Evolutionary conservation across 1,139 yeast genomes (phyloP), one percentile per base, ranked within the genome.

Genomic region (Kodamaea plutei): DNA sequence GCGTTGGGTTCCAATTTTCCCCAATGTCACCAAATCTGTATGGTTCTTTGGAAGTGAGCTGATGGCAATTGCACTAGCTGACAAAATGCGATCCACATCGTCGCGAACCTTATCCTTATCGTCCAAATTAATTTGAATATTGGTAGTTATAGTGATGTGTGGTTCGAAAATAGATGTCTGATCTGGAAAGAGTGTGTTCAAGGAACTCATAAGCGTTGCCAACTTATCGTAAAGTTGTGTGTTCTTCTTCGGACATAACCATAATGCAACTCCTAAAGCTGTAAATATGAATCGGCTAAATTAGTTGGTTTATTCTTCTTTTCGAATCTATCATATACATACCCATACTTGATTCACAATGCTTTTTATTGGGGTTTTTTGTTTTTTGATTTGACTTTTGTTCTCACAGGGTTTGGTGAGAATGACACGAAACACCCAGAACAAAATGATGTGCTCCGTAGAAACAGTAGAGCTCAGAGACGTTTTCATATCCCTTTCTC

Each of bases 61-160:
- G 25, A 82, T 61, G 0, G 93, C 93, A 9, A 80, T 84, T 6
- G 71, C 66, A 28, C 87, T 76, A 13, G 84, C 73, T 8, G 79
- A 76, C 18, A 84, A 64, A 2, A 84, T 73, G 20, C 69, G 63
- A 39, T 73, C 76, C 2, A 80, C 84, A 35, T 76, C 81, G 18
- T 68, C 73, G 20, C 68, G 66, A 9, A 71, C 64, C 26, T 65
- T 58, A 8, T 42, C 53, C 14, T 58, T 45, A 32, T 67, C 58
- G 5, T 54, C 55, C 37, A 61, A 43, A 35, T 62, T 58, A 23
- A 79, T 61, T 3, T 56, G 58, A 20, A 84, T 61, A 37, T 76
- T 71, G 17, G 87, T 70, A 2, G 89, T 76, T 21, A 84, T 68
- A 2, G 95, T 84, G 24, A 84, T 69, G 50, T 84, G 95, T 4